phyloP scores from a whole-genome alignment of 2,329 filamentous ascomycete genomes.

The Ascocoryne sarcoides region DNA sequence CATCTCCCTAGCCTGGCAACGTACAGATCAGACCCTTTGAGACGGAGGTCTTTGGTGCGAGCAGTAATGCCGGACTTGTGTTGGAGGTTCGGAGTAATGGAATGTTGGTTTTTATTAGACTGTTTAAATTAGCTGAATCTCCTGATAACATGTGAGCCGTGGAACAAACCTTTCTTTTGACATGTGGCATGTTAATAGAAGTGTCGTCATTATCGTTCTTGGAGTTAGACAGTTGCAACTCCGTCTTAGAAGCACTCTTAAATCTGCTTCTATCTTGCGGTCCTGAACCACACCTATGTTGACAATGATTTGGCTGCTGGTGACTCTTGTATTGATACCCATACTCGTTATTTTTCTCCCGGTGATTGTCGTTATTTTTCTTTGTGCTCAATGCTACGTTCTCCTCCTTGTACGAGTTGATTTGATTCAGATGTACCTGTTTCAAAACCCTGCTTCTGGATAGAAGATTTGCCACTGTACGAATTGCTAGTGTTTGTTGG shows the following conservation, averaged over 20 bases:
- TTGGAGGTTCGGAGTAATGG: too few relatives aligned
- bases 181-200: too few relatives aligned
- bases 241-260: too few relatives aligned
- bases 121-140: too few relatives aligned
- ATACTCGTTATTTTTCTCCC: slow-evolving; percentile 25
- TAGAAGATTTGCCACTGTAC: slow-evolving; percentile 30
- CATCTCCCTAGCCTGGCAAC: slow-evolving; percentile 35
- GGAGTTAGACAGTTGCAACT: too few relatives aligned
- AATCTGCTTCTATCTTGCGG: slow-evolving; percentile 5
- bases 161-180: too few relatives aligned
- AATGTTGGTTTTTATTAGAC: too few relatives aligned
- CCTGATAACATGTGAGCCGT: too few relatives aligned
- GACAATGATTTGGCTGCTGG: slow-evolving; percentile 20
- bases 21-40: slow-evolving; percentile 43
- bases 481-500: too few relatives aligned
- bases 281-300: slow-evolving; percentile 13
- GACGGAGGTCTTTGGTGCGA: slow-evolving; percentile 37
- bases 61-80: slow-evolving; percentile 27
- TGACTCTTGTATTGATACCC: slow-evolving; percentile 12
- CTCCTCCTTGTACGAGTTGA: slow-evolving; percentile 19
- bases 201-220: too few relatives aligned
- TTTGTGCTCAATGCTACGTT: slow-evolving; percentile 10
- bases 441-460: slow-evolving; percentile 41
- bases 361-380: slow-evolving; percentile 20
- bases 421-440: slow-evolving; percentile 33